phyloP scores from a whole-genome alignment of 2,329 filamentous ascomycete genomes.

The Sporothrix brunneoviolacea region DNA sequence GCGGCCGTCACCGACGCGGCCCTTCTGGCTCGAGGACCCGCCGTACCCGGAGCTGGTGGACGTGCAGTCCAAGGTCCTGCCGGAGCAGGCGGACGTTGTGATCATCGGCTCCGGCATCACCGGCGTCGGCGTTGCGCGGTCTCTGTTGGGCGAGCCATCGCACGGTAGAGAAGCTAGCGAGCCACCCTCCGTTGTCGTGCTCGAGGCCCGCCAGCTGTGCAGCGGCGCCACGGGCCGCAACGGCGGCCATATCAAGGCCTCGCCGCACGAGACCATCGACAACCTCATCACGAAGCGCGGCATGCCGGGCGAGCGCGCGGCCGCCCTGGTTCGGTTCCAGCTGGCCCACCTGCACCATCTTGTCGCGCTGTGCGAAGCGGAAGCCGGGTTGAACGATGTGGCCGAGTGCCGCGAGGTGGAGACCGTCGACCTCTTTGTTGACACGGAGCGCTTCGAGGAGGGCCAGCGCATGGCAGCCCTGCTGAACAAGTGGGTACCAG shows the following conservation, averaged over 20 bases:
- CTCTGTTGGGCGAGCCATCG: background rate
- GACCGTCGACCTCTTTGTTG: conserved; percentile 40
- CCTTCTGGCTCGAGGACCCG: conserved; percentile 14
- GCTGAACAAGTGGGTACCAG: conserved; percentile 33
- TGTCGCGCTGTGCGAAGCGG: conserved; percentile 29
- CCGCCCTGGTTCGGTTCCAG: conserved; percentile 37
- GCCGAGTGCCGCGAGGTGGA: conserved; percentile 39
- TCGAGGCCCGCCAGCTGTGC: conserved; percentile 43
- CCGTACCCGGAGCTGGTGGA: conserved; percentile 16
- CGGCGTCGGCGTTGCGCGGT: conserved; percentile 32
- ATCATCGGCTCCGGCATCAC: conserved; percentile 52
- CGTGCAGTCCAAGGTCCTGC: conserved; percentile 28
- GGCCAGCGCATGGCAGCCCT: conserved; percentile 27
- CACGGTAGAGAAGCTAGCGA: too few relatives aligned
- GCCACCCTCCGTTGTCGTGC: conserved; percentile 33
- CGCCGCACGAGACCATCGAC: conserved; percentile 36
- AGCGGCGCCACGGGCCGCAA: conserved; percentile 49
- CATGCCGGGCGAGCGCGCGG: conserved; percentile 30
- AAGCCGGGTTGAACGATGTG: conserved; percentile 23
- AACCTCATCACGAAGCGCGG: conserved; percentile 24
- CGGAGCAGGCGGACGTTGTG: conserved; percentile 38
- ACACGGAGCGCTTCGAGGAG: conserved; percentile 26
- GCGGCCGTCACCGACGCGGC: background rate
- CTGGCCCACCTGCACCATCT: conserved; percentile 35
- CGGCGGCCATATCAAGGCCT: conserved; percentile 43